phyloP scores from a whole-genome alignment of 208 protist genomes.

The Angomonas ambiguus region DNA sequence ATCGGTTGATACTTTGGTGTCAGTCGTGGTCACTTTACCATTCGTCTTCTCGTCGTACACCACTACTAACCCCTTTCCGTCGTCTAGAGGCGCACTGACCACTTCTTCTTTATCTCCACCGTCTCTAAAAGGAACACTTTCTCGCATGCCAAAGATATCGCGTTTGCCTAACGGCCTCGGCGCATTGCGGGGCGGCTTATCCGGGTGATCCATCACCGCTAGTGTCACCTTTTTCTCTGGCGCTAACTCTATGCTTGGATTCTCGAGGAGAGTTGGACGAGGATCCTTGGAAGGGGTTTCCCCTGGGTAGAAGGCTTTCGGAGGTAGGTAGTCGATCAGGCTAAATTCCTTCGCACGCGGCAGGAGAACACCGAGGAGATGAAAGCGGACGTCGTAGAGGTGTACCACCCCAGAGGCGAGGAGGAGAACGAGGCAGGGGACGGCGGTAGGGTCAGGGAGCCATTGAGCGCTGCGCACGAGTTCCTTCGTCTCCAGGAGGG shows the following conservation, averaged over 20 bases:
- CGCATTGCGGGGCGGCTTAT: not conserved
- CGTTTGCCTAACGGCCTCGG: not conserved
- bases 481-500: conserved; percentile 47
- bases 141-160: not conserved
- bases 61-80: not conserved
- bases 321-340: conserved; percentile 3
- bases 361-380: conserved; percentile 4
- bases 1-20: not conserved
- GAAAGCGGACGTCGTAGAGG: conserved; percentile 31
- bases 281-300: not conserved
- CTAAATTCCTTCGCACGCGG: not conserved
- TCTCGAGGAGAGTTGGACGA: not conserved
- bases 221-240: not conserved
- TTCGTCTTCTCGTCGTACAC: not conserved
- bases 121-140: not conserved
- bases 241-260: not conserved
- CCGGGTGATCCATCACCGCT: not conserved
- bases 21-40: not conserved
- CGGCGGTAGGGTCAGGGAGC: conserved; percentile 29
- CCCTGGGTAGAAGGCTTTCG: not conserved
- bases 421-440: conserved; percentile 46
- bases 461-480: conserved; percentile 57
- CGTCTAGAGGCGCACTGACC: not conserved
- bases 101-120: not conserved
- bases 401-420: conserved; percentile 37